These are phyloP conservation scores for Leccinum solheimii DNA, from an alignment of 1,284 basidiomycete genomes.

Conservation along the genomic window DNA sequence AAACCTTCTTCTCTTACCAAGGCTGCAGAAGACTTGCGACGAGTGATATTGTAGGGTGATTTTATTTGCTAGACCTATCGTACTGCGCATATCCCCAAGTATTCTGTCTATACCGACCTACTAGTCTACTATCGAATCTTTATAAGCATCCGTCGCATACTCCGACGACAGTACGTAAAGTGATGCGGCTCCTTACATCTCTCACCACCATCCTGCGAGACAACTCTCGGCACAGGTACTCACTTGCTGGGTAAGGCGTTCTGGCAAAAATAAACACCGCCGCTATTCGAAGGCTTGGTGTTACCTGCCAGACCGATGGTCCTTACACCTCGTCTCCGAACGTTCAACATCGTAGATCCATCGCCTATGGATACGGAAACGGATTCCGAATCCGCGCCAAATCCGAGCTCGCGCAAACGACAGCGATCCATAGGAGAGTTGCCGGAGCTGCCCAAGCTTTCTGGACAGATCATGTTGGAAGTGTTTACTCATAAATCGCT, in stretches of 20 bases:
- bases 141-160: constrained; percentile 4
- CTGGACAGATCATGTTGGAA: constrained; percentile 57
- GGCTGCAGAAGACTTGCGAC: constrained; percentile 8
- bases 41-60: constrained; percentile 14
- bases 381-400: constrained; percentile 28
- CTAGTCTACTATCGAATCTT: neutral
- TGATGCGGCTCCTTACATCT: constrained; percentile 29
- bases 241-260: constrained; percentile 15
- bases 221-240: constrained; percentile 16
- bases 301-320: constrained; percentile 31
- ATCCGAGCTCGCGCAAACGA: constrained; percentile 33
- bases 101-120: neutral
- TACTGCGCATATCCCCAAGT: constrained; percentile 9
- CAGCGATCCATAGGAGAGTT: constrained; percentile 35
- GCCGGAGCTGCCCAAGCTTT: constrained; percentile 44
- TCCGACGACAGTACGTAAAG: constrained; percentile 30
- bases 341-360: constrained; percentile 37
- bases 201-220: constrained; percentile 25
- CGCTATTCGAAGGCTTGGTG: constrained; percentile 13
- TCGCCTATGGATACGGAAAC: constrained; percentile 36
- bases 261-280: constrained; percentile 19
- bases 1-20: neutral
- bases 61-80: constrained; percentile 13
- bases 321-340: constrained; percentile 37
- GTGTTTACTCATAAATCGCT: constrained; percentile 70